These are phyloP conservation scores for Tylopilus sp. DNA, from an alignment of 768 basidiomycete genomes.

Conservation along the genomic window DNA sequence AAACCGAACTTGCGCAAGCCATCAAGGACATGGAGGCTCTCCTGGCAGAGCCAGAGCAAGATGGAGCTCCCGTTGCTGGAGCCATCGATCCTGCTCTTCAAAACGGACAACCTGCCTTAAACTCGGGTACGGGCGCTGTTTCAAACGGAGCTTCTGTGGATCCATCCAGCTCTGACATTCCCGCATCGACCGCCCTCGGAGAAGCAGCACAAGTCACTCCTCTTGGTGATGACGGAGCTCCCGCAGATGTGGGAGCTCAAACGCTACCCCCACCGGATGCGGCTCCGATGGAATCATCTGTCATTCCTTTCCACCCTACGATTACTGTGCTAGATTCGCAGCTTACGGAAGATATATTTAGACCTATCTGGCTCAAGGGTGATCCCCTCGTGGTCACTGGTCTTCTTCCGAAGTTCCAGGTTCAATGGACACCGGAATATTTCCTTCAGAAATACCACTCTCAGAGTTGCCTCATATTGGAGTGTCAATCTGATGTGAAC, in stretches of 20 bases:
- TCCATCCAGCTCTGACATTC: constrained; percentile 1
- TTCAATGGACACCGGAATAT: constrained; percentile 80
- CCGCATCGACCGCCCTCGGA: constrained; percentile 3
- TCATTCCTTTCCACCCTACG: constrained; percentile 47
- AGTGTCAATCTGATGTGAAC: constrained; percentile 75
- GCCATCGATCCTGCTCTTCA: constrained; percentile 31
- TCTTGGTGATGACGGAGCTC: constrained; percentile 5
- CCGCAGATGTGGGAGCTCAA: background rate
- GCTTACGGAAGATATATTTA: constrained; percentile 60
- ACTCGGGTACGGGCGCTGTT: background rate
- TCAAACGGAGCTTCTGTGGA: constrained; percentile 13
- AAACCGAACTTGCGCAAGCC: constrained; percentile 57
- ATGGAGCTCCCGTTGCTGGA: constrained; percentile 21
- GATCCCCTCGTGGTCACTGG: constrained; percentile 76
- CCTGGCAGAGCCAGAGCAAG: constrained; percentile 32
- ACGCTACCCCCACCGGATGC: constrained; percentile 7
- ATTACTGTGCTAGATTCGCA: constrained; percentile 43
- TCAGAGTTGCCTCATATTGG: constrained; percentile 67
- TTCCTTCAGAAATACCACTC: constrained; percentile 68
- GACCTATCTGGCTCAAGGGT: constrained; percentile 67
- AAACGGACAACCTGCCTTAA: constrained; percentile 8
- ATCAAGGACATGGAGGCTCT: constrained; percentile 68
- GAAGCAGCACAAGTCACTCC: constrained; percentile 7
- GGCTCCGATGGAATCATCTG: constrained; percentile 17
- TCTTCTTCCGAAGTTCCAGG: constrained; percentile 55